These are phyloP conservation scores for Gossypium stocksii DNA, from an alignment of 345 rosid species.

Conservation along the genomic window DNA sequence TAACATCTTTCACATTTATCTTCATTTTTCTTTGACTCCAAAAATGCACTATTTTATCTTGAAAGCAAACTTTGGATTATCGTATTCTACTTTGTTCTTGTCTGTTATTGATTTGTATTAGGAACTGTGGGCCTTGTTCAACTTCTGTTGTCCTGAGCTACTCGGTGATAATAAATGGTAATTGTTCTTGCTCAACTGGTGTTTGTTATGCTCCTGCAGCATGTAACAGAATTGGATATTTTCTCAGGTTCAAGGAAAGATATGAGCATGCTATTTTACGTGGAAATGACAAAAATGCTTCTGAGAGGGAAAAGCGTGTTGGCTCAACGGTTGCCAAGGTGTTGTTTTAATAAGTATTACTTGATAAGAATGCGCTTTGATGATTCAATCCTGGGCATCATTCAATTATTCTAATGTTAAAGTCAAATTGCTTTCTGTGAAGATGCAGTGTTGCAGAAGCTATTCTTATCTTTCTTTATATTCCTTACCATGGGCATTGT, in stretches of 20 bases:
- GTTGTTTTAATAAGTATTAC: constrained; percentile 17
- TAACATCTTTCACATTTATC: constrained; percentile 28
- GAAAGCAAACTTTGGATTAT: constrained; percentile 1
- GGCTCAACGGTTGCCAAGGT: constrained; percentile 97
- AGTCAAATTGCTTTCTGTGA: constrained; percentile 1
- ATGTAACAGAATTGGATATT: constrained; percentile 18
- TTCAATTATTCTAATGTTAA: not conserved
- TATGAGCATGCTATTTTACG: constrained; percentile 72
- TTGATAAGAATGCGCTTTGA: not conserved
- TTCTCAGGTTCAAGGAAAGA: constrained; percentile 74
- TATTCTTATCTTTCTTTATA: not conserved
- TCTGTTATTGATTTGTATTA: constrained; percentile 26
- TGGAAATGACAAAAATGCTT: constrained; percentile 88
- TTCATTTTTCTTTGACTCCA: constrained; percentile 1
- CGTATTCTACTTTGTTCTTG: not conserved
- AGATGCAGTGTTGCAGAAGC: not conserved
- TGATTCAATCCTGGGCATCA: not conserved
- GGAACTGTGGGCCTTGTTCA: constrained; percentile 97
- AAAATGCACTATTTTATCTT: not conserved
- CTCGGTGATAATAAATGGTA: constrained; percentile 86
- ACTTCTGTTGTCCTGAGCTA: constrained; percentile 86
- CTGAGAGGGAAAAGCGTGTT: constrained; percentile 81
- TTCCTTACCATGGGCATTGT: not conserved
- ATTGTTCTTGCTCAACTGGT: constrained; percentile 15
- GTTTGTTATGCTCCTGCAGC: constrained; percentile 19